Conservation (phyloP, 805 yeast genomes). For the Cyberlindnera samutprakarnensis region DNA sequence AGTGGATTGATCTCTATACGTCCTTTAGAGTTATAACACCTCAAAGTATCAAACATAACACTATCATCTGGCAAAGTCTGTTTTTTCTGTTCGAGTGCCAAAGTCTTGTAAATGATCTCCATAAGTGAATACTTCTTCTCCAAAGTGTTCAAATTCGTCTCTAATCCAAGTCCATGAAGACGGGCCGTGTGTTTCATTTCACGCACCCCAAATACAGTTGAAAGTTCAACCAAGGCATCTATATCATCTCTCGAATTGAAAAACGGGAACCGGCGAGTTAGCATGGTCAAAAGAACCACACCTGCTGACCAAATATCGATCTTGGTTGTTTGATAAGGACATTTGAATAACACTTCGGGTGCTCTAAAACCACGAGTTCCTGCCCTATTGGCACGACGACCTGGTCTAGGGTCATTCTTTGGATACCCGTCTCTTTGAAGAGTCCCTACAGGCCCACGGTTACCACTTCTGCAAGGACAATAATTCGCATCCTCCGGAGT, state of each 20-base stretch:
- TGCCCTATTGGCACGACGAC: slow-evolving; percentile 92
- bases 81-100: slow-evolving; percentile 40
- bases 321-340: slow-evolving; percentile 50
- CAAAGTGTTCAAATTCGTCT: slow-evolving; percentile 49
- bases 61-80: slow-evolving; percentile 65
- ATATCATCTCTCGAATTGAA: slow-evolving; percentile 91
- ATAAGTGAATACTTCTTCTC: slow-evolving; percentile 21
- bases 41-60: slow-evolving; percentile 59
- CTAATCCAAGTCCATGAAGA: slow-evolving; percentile 84
- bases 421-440: slow-evolving; percentile 55
- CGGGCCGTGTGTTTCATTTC: slow-evolving; percentile 71
- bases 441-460: slow-evolving; percentile 18
- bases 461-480: slow-evolving; percentile 46
- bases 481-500: slow-evolving; percentile 17
- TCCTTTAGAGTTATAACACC: slow-evolving; percentile 22
- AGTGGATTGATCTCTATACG: slow-evolving; percentile 2
- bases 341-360: slow-evolving; percentile 58
- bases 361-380: slow-evolving; percentile 88
- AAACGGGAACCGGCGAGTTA: slow-evolving; percentile 81
- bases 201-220: slow-evolving; percentile 70
- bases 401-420: slow-evolving; percentile 80
- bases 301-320: slow-evolving; percentile 85
- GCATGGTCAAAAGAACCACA: slow-evolving; percentile 65
- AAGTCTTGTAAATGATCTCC: slow-evolving; percentile 35
- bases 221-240: slow-evolving; percentile 82